Evolutionary conservation across 2,329 filamentous ascomycete genomes (phyloP).

Genomic region (Sporothrix euskadiensis): DNA sequence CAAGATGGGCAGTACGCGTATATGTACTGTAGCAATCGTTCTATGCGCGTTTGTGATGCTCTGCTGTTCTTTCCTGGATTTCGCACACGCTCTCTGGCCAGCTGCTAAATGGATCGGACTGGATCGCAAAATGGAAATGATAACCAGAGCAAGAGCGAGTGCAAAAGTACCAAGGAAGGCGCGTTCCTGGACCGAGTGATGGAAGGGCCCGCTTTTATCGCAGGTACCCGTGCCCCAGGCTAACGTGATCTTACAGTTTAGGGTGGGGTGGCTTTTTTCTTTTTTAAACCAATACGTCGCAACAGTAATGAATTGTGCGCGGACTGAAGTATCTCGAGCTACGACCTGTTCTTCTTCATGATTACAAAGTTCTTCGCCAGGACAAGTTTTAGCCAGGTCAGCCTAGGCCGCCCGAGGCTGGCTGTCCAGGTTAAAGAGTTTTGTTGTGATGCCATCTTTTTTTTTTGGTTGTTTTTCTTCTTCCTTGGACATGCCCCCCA

Average conservation of each 20-base stretch:
- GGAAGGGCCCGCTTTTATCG: conserved; percentile 13
- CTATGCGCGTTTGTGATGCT: background rate
- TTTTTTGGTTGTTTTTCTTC: background rate
- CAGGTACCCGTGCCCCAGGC: conserved; percentile 15
- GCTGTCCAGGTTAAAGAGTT: background rate
- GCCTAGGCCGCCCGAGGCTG: background rate
- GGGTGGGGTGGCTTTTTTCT: background rate
- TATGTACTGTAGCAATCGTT: background rate
- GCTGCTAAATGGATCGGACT: conserved; percentile 4
- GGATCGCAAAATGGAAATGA: background rate
- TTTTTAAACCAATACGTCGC: background rate
- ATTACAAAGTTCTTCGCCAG: conserved; percentile 5
- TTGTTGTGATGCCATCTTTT: background rate
- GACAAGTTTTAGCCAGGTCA: background rate
- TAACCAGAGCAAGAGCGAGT: background rate
- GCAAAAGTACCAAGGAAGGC: background rate
- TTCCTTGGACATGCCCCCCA: background rate
- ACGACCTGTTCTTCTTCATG: background rate
- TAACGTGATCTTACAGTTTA: background rate
- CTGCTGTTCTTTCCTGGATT: background rate
- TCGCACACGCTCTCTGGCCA: background rate
- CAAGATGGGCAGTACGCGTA: background rate
- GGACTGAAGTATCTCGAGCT: background rate
- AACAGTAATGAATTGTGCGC: background rate
- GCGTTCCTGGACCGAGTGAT: conserved; percentile 13